Base-by-base conservation (phyloP, 768 basidiomycete genomes). In the Leucosporidium yakuticum region DNA sequence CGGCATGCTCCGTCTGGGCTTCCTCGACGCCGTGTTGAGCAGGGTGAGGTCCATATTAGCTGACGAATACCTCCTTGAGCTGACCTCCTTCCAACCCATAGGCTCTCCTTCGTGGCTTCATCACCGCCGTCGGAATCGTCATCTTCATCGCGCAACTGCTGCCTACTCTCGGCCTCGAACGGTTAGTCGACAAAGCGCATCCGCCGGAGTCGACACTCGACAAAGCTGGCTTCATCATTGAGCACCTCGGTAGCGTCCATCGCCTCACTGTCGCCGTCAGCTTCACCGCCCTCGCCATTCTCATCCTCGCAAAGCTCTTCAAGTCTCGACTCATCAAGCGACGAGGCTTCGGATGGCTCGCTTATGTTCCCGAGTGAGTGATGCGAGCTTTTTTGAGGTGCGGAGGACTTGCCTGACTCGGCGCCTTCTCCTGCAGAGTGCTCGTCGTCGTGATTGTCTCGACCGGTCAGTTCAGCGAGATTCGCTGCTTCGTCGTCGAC, bases 381-480 rank as follows among this genome's bases (percentile, higher is more conserved):
- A 14, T 29, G 12, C 6, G n/a, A 27, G 14, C 25, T 15, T 20
- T 47, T 9, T 39, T 12, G 34, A 5, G 6, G 12, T 36, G 34
- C 5, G 34, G 12, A 36, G 34, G 12, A 8, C 21, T 6, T 29
- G 1, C 2, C 56, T 57, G 20, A 57, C 56, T 15, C 39, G 39
- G 8, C n/a, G 4, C 5, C 8, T 2, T 39, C 23, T 2, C n/a
- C 8, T 7, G 36, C 34, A 58, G 57, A 31, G 92, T 99, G 20
- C 82, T 99, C 44, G 76, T 97, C 11, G 87, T 91, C 29, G 94
- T 97, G 4, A 84, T 91, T 4, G 78, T 84, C 3, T 88, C 91
- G 0, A 98, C 92, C 4, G 73, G 92, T 95, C 76, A 74, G 86
- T 80, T 32, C n/a, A n/a, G 2, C 25, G 17, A 27, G 2, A 6